Conservation (phyloP, 2,329 filamentous ascomycete species). For the Monilinia polystroma region DNA sequence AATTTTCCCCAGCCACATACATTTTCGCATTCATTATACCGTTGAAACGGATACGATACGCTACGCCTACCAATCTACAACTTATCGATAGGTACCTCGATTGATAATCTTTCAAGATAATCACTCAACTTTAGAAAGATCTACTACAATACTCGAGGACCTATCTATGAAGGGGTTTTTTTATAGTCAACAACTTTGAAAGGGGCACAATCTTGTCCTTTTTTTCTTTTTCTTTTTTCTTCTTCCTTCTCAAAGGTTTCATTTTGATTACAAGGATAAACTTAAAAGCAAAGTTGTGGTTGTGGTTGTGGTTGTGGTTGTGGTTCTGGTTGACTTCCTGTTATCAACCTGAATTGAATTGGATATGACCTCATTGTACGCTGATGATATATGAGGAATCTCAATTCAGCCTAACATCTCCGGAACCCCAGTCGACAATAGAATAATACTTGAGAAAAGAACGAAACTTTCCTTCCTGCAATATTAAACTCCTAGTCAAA, state of each 20-base stretch:
- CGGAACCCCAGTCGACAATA: not conserved
- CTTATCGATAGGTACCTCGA: constrained; percentile 15
- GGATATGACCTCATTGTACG: constrained; percentile 17
- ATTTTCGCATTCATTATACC: not conserved
- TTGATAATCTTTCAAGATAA: not conserved
- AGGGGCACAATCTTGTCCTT: not conserved
- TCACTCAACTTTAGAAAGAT: not conserved
- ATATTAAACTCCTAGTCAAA: not conserved
- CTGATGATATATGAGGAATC: constrained; percentile 7
- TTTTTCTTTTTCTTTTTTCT: too few species aligned
- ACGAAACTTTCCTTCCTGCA: not conserved
- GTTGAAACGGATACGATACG: not conserved
- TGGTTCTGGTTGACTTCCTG: not conserved
- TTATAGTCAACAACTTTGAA: not conserved
- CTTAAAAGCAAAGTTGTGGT: constrained; percentile 3
- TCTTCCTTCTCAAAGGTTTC: not conserved
- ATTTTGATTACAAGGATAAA: not conserved
- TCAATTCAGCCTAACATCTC: not conserved
- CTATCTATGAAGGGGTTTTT: not conserved
- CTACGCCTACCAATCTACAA: constrained; percentile 3
- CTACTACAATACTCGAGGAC: not conserved
- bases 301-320: not conserved
- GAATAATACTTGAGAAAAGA: not conserved
- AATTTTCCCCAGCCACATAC: constrained; percentile 1
- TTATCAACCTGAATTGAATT: not conserved